Evolutionary conservation across 371 early-diverging fungal genomes (phyloP), one percentile per base, ranked within the genome.

Genomic region (Syncephalis plumigaleata): DNA sequence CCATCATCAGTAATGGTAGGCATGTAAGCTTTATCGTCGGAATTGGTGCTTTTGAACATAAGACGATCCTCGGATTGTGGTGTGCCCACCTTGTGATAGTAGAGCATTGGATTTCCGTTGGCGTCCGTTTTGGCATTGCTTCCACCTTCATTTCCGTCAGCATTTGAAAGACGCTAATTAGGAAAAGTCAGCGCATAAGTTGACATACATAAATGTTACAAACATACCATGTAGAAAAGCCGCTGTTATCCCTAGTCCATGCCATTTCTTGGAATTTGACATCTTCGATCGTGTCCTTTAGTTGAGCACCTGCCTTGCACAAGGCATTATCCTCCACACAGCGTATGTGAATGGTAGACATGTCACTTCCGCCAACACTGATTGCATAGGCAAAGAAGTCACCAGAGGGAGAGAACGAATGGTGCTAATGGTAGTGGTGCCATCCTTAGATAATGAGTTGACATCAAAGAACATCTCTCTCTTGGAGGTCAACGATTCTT

Each of bases 221-320:
- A 56, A 66, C 36, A 58, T 54, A 60, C 62, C n/a, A 45, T 55
- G 58, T 79, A 81, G 47, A 75, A 76, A 73, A 74, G 0, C 80
- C 82, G 43, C 55, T 58, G 25, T 78, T 73, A 47, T 79, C 77
- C 37, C 68, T 61, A 1, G 73, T 70, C 63, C 74, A 80, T 1
- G 57, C 11, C 25, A 77, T 55, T 8, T 48, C 11, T 1, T 70
- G 66, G 52, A 73, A 77, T 57, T 76, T 77, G 39, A 61, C 68
- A 73, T 70, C 66, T 16, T 53, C 52, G n/a, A 69, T 36, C 1
- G 42, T 47, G 36, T 64, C 68, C 1, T 45, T 48, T 15, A 59
- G 43, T n/a, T 61, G 60, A n/a, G n/a, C n/a, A n/a, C n/a, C n/a
- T n/a, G n/a, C n/a, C n/a, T n/a, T n/a, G n/a, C n/a, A n/a, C n/a